Percentiles rank a stretch among this genome's conserved stretches.
These are phyloP conservation scores for Ceratocystis alfenasii DNA, from an alignment of 2,329 filamentous ascomycete species.

Conservation along the genomic window DNA sequence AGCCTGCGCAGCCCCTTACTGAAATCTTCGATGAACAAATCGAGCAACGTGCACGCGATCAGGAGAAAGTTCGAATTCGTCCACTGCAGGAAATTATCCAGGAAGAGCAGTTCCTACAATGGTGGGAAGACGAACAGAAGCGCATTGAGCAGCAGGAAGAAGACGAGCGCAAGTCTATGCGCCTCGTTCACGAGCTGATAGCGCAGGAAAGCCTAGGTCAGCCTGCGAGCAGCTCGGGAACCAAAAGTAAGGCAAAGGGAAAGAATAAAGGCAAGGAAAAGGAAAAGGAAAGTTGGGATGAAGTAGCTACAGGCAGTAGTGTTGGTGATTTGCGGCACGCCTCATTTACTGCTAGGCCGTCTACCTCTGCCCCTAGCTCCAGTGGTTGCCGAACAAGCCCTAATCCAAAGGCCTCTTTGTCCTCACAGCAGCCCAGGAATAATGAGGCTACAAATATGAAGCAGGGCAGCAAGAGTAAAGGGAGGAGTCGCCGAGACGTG, in stretches of 20 bases:
- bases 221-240: neutral
- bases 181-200: conserved; percentile 12
- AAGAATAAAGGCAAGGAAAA: conserved; percentile 14
- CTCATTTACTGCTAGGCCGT: neutral
- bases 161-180: conserved; percentile 17
- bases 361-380: neutral
- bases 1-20: conserved; percentile 46
- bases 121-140: conserved; percentile 81
- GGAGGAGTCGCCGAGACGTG: too few species aligned
- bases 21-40: conserved; percentile 85
- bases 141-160: conserved; percentile 54
- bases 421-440: neutral
- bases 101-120: conserved; percentile 92
- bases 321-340: neutral
- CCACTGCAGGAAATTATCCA: conserved; percentile 90
- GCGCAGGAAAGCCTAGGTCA: conserved; percentile 1
- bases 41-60: conserved; percentile 56
- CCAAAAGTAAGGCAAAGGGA: neutral
- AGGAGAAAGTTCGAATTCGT: conserved; percentile 74
- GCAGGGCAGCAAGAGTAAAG: too few species aligned
- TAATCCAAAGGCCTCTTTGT: too few species aligned
- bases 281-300: neutral
- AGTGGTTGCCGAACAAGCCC: too few species aligned
- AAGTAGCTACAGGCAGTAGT: neutral
- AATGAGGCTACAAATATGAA: too few species aligned